A percentile compares a stretch with the other conserved stretches of the same genome.
These are phyloP conservation scores for Mrakia gelida DNA, from an alignment of 768 basidiomycete genomes.

Conservation along the genomic window DNA sequence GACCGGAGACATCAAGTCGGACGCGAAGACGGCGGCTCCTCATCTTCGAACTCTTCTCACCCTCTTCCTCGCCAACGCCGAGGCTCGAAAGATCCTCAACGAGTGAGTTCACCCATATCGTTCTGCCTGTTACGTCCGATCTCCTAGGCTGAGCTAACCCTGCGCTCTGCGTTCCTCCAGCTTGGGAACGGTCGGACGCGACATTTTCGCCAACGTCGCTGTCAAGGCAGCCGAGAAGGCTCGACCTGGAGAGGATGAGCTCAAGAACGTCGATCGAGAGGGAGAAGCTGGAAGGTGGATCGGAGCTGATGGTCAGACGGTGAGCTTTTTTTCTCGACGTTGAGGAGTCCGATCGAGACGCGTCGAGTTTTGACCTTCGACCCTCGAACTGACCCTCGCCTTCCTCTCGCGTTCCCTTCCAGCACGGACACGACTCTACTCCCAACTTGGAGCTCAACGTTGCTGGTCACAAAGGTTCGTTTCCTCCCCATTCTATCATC, in stretches of 20 bases:
- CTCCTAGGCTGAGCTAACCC: neutral
- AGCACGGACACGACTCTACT: slow-evolving; percentile 50
- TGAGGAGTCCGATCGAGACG: neutral
- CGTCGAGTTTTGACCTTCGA: neutral
- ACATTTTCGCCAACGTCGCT: slow-evolving; percentile 65
- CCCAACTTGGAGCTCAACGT: slow-evolving; percentile 53
- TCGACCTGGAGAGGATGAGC: slow-evolving; percentile 59
- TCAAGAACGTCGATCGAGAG: slow-evolving; percentile 57
- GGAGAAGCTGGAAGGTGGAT: slow-evolving; percentile 63
- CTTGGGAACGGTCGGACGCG: neutral
- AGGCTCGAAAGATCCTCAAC: slow-evolving; percentile 79
- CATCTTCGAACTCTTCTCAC: slow-evolving; percentile 83
- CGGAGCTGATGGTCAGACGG: slow-evolving; percentile 32
- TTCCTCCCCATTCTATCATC: neutral
- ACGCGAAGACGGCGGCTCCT: slow-evolving; percentile 53
- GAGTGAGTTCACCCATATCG: slow-evolving; percentile 44
- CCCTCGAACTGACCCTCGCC: neutral
- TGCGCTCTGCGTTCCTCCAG: slow-evolving; percentile 23
- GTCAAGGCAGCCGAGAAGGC: slow-evolving; percentile 64
- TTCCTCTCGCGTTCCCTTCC: neutral
- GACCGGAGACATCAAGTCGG: slow-evolving; percentile 52
- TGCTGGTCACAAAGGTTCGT: slow-evolving; percentile 32
- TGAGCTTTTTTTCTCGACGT: neutral
- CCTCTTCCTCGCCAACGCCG: slow-evolving; percentile 83
- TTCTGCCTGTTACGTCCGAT: neutral